Conservation (phyloP, 2,329 filamentous ascomycete species). For the Fusarium floridanum region DNA sequence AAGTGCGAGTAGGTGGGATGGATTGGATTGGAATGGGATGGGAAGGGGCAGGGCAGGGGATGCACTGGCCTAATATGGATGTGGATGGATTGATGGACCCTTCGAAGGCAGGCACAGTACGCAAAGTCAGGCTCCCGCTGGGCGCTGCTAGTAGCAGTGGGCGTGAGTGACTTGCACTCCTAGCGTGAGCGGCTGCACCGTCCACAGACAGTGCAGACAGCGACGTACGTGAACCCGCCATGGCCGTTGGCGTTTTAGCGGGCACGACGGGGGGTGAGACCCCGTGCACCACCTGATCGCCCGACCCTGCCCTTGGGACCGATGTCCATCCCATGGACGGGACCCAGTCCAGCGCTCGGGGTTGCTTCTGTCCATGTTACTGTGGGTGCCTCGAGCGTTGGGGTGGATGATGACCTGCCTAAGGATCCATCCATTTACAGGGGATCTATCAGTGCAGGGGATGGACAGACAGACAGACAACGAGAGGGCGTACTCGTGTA, state of each 20-base stretch:
- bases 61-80: constrained; percentile 43
- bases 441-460: constrained; percentile 4
- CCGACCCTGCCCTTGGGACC: constrained; percentile 7
- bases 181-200: constrained; percentile 22
- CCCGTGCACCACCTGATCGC: constrained; percentile 37
- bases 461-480: no score
- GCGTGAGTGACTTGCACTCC: not conserved
- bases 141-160: no score
- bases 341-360: constrained; percentile 6
- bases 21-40: constrained; percentile 32
- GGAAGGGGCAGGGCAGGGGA: constrained; percentile 40
- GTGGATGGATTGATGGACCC: constrained; percentile 17
- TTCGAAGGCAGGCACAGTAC: constrained; percentile 18
- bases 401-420: constrained; percentile 4
- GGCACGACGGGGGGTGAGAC: constrained; percentile 13
- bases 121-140: not conserved
- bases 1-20: constrained; percentile 23
- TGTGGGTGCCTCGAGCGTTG: constrained; percentile 18
- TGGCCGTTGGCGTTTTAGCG: constrained; percentile 29
- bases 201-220: constrained; percentile 30
- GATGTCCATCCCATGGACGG: not conserved
- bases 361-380: constrained; percentile 1
- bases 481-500: not conserved
- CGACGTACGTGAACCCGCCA: constrained; percentile 28
- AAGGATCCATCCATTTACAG: constrained; percentile 4